Conservation (phyloP, 768 basidiomycete genomes). For the Boletus rex-veris region DNA sequence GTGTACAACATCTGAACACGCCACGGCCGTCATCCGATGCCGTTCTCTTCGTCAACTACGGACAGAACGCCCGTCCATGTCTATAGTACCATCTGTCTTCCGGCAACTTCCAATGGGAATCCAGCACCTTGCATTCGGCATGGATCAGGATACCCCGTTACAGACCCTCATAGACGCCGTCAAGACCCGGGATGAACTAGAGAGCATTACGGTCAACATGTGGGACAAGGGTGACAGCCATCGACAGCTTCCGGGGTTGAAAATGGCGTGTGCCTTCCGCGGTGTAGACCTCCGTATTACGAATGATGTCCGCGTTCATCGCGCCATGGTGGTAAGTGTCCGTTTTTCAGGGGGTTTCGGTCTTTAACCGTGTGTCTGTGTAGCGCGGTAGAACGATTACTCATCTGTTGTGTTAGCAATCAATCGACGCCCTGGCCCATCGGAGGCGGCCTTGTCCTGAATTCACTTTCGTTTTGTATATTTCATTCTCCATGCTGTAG, state of each 20-base stretch:
- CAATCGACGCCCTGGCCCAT: not conserved
- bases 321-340: slow-evolving; percentile 46
- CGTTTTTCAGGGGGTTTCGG: slow-evolving; percentile 9
- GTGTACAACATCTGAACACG: slow-evolving; percentile 47
- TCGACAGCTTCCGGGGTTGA: slow-evolving; percentile 49
- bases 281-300: slow-evolving; percentile 55
- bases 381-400: slow-evolving; percentile 20
- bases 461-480: slow-evolving; percentile 2
- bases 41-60: slow-evolving; percentile 49
- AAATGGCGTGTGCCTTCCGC: slow-evolving; percentile 60
- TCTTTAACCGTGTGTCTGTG: slow-evolving; percentile 12
- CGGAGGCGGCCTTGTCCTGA: not conserved
- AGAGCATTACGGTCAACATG: slow-evolving; percentile 50
- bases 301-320: slow-evolving; percentile 50
- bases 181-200: slow-evolving; percentile 42
- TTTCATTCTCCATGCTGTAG: slow-evolving; percentile 13
- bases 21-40: slow-evolving; percentile 46
- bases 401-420: slow-evolving; percentile 18
- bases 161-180: slow-evolving; percentile 54
- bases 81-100: slow-evolving; percentile 38
- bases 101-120: slow-evolving; percentile 47
- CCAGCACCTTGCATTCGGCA: slow-evolving; percentile 56
- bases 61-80: slow-evolving; percentile 52
- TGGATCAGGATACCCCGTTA: slow-evolving; percentile 54
- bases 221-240: slow-evolving; percentile 52